Evolutionary conservation across 2,329 filamentous ascomycete genomes (phyloP), one percentile per base, ranked within the genome.

Genomic region (Madurella mycetomatis): DNA sequence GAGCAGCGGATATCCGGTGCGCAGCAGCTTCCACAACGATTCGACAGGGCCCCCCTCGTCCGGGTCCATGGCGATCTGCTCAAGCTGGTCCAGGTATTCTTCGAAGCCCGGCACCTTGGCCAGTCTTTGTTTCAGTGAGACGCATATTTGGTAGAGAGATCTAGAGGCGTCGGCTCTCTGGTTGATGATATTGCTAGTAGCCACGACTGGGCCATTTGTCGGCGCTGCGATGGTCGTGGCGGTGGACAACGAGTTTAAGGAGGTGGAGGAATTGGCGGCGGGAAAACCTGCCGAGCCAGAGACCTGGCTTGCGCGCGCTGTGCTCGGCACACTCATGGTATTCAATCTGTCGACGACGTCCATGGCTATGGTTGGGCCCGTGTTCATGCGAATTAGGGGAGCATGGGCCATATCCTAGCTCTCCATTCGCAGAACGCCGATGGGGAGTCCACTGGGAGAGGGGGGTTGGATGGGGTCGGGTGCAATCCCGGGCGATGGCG

Each of bases 111-210:
- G 91, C 9, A 97, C 91, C 61, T 87, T 86, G 53, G 85, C 80
- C 57, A 99, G 77, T 59, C 94, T 85, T 73, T 87, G 85, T 69
- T 89, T 90, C 57, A 97, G 78, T 51, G 86, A 85, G 62, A 95
- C 81, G 70, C 94, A 97, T 70, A 95, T 96, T 72, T 97, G 92
- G 72, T 96, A 99, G 19, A 99, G 83, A 11, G 92, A 96, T 56
- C 87, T 82, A 53, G 89, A 90, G 61, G 94, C 92, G 70, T 96
- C 92, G 69, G 92, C 94, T 69, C 90, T 88, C 72, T 92, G 89
- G 74, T 99, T 99, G 78, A 99, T 96, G 70, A 99, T 95, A 72
- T 96, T 96, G 70, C 88, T 82, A 56, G 88, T 90, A 57, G 91
- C 88, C 65, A 90, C 76, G 58, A 92, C 82, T 56, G 82, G 82